These are phyloP conservation scores for Debaryomyces coudertii DNA, from an alignment of 1,139 yeast genomes.

Conservation along the genomic window DNA sequence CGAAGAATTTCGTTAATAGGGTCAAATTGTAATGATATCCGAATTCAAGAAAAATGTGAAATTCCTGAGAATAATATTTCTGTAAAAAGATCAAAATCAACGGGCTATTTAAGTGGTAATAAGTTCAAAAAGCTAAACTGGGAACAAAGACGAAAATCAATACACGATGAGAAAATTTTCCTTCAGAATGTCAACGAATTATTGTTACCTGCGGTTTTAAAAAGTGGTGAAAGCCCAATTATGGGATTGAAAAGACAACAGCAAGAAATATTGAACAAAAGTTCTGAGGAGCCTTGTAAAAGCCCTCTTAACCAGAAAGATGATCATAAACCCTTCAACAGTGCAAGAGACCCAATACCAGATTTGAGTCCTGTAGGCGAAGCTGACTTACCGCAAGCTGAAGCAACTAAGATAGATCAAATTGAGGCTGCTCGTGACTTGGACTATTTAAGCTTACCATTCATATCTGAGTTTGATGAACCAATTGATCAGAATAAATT, in stretches of 20 bases:
- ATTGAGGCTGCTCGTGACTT: constrained; percentile 9
- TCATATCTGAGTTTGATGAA: constrained; percentile 31
- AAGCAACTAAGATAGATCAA: neutral
- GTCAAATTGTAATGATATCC: constrained; percentile 9
- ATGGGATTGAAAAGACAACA: constrained; percentile 32
- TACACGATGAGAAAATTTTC: constrained; percentile 36
- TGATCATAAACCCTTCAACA: neutral
- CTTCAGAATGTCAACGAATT: constrained; percentile 36
- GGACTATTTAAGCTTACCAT: constrained; percentile 24
- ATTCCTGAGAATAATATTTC: no score
- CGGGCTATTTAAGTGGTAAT: constrained; percentile 21
- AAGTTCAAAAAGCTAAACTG: constrained; percentile 17
- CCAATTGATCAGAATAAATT: constrained; percentile 24
- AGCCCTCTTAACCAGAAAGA: neutral
- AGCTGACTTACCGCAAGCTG: neutral
- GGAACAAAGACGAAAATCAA: constrained; percentile 33
- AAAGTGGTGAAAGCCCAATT: constrained; percentile 38
- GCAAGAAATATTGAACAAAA: constrained; percentile 10
- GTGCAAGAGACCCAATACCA: neutral
- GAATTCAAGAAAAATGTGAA: neutral
- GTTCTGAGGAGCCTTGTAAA: constrained; percentile 7
- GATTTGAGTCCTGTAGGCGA: neutral
- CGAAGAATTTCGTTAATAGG: constrained; percentile 16
- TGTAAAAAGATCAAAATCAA: constrained; percentile 31
- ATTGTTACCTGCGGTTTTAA: constrained; percentile 41